A percentile compares a stretch with the other conserved stretches of the same genome.
Evolutionary conservation across 163 green algal species (phyloP).

Genomic region (Chlamydomonas reinhardtii): DNA sequence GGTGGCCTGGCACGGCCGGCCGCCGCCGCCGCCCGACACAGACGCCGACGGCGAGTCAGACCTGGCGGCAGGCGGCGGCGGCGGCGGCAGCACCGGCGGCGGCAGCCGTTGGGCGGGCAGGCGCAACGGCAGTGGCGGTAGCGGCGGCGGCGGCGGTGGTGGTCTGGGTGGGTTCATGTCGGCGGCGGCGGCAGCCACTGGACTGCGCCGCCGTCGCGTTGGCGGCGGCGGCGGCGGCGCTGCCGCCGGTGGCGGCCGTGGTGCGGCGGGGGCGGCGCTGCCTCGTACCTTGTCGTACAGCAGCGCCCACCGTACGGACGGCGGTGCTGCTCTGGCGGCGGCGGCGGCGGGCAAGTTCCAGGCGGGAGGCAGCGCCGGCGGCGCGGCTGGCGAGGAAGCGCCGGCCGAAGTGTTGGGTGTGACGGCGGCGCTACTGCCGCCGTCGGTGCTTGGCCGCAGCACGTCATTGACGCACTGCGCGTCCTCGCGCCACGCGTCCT

Average conservation of each 20-base stretch:
- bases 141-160: no score
- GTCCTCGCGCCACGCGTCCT: no score
- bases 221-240: background rate
- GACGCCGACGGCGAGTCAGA: background rate
- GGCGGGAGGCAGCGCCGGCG: no score
- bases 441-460: no score
- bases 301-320: background rate
- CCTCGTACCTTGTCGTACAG: slow-evolving; percentile 10
- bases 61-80: background rate
- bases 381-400: no score
- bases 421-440: no score
- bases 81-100: background rate
- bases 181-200: background rate
- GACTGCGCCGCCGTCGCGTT: slow-evolving; percentile 10
- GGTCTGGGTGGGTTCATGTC: background rate
- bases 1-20: slow-evolving; percentile 7
- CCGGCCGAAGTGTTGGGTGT: no score
- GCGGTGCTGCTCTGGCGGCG: background rate
- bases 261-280: no score
- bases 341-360: background rate
- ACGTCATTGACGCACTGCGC: no score
- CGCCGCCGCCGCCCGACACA: background rate
- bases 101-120: background rate
- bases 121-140: background rate
- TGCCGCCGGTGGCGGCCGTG: no score